Percentiles rank a stretch among this genome's conserved stretches.
Conservation (phyloP, 768 basidiomycete species). For the Podaxis pistillaris region DNA sequence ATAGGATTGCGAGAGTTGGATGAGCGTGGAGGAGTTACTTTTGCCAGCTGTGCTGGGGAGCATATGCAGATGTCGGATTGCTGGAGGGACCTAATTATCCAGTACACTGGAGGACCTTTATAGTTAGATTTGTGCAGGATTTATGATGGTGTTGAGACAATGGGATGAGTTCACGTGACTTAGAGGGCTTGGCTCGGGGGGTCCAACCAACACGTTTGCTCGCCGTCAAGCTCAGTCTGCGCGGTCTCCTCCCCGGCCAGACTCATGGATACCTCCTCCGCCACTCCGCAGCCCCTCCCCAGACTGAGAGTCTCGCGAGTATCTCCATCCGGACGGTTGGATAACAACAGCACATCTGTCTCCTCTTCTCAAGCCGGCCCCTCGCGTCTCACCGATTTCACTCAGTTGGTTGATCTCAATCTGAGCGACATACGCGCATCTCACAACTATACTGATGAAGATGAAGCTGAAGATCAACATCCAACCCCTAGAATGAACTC, state of each 20-base stretch:
- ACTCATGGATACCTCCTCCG: constrained; percentile 27
- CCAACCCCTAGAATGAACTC: constrained; percentile 21
- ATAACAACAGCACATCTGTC: constrained; percentile 25
- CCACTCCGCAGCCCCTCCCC: constrained; percentile 38
- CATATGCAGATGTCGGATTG: constrained; percentile 75
- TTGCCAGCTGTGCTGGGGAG: constrained; percentile 64
- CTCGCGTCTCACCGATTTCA: constrained; percentile 34
- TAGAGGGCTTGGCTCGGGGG: background rate
- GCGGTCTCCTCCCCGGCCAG: background rate
- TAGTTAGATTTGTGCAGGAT: constrained; percentile 11
- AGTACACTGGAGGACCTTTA: constrained; percentile 35
- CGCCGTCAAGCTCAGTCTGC: constrained; percentile 5
- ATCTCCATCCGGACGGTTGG: constrained; percentile 22
- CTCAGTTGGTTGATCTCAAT: constrained; percentile 27
- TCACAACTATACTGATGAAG: constrained; percentile 23
- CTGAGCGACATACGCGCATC: constrained; percentile 23
- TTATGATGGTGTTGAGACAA: background rate
- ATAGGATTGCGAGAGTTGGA: constrained; percentile 76
- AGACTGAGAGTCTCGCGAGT: constrained; percentile 14
- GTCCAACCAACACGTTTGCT: background rate
- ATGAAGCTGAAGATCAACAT: constrained; percentile 31
- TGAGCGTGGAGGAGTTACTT: constrained; percentile 55
- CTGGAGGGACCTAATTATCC: constrained; percentile 52
- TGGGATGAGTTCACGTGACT: background rate
- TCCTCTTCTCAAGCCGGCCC: constrained; percentile 32